phyloP scores from a whole-genome alignment of 2,329 filamentous ascomycete genomes.

The Colletotrichum sp. region DNA sequence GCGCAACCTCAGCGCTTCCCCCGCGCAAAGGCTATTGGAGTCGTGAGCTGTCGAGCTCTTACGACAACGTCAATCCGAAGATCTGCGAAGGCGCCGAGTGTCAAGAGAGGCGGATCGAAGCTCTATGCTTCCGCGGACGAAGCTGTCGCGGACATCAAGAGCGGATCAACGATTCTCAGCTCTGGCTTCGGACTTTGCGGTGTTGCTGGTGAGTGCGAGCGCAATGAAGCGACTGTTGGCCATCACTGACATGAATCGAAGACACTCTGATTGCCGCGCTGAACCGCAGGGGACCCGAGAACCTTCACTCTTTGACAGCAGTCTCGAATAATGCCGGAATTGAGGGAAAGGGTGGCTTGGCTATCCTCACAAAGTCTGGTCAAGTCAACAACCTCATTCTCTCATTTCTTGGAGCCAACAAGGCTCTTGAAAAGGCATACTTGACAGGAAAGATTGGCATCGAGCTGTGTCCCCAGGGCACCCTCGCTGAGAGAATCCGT shows the following conservation, averaged over 20 bases:
- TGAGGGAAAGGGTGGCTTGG: conserved; percentile 71
- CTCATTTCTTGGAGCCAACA: conserved; percentile 80
- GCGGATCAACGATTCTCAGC: conserved; percentile 74
- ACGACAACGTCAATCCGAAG: not conserved
- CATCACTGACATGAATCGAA: conserved; percentile 22
- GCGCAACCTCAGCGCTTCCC: conserved; percentile 11
- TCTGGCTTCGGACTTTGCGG: conserved; percentile 85
- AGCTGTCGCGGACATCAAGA: conserved; percentile 73
- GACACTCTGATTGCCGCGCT: conserved; percentile 77
- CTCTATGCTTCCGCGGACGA: conserved; percentile 64
- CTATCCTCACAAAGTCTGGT: conserved; percentile 70
- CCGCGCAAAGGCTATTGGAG: not conserved
- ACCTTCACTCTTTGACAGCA: conserved; percentile 72
- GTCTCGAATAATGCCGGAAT: conserved; percentile 84
- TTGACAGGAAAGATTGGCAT: conserved; percentile 75
- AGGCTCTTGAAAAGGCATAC: conserved; percentile 76
- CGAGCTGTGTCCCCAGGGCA: conserved; percentile 79
- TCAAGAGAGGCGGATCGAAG: conserved; percentile 46
- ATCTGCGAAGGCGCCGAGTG: conserved; percentile 10
- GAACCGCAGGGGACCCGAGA: conserved; percentile 60
- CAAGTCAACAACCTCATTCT: conserved; percentile 76
- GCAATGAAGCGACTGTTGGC: not conserved
- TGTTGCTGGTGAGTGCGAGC: conserved; percentile 60
- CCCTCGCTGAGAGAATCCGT: conserved; percentile 73
- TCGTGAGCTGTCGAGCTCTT: conserved; percentile 8